Base-by-base conservation (phyloP, 306 rosid species). In the Quercus bicolor region DNA sequence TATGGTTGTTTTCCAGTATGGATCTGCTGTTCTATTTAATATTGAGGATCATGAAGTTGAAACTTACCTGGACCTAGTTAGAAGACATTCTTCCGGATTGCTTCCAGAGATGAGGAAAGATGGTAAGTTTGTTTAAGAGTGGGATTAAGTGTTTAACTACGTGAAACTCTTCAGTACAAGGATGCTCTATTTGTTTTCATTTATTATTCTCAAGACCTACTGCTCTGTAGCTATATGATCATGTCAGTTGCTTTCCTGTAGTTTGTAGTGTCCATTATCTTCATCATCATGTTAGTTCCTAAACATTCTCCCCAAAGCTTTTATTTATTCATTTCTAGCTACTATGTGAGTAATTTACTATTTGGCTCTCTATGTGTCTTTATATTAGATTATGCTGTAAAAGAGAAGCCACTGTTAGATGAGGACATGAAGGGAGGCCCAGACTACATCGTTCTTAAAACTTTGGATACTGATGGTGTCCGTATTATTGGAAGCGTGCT, bases 401-500 rank as follows among this genome's bases (percentile, higher is more conserved):
- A 87, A 85, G 98, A 91, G 85, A 91, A 89, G 85, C 98, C 97
- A 66, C 74, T 29, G 75, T 85, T 93, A 88, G 91, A 19, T 1
- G 91, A 90, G 75, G 98, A 91, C 74, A 95, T 95, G 98, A 86
- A 80, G 82, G 98, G 97, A 79, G 97, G 97, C 24, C 88, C 98
- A 1, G 99, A 95, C 80, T 90, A 92, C 90, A 91, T 95, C 78
- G 95, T 89, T 76, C 93, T 95, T 52, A 95, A 89, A 78, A 82
- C 87, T 23, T 85, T 95, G 87, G 98, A 95, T 79, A 90, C 92
- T 2, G 98, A 95, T 75, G 89, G 95, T 77, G 88, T 93, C 79
- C 97, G 98, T 54, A 89, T 95, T 68, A 93, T 95, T 79, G 98
- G 97, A 78, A 95, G 98, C 77, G 99, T 95, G 37, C 85, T 95